A percentile compares a stretch with the other conserved stretches of the same genome.
Evolutionary conservation across 1,139 yeast species (phyloP).

Genomic region (Geotrichum siamense): DNA sequence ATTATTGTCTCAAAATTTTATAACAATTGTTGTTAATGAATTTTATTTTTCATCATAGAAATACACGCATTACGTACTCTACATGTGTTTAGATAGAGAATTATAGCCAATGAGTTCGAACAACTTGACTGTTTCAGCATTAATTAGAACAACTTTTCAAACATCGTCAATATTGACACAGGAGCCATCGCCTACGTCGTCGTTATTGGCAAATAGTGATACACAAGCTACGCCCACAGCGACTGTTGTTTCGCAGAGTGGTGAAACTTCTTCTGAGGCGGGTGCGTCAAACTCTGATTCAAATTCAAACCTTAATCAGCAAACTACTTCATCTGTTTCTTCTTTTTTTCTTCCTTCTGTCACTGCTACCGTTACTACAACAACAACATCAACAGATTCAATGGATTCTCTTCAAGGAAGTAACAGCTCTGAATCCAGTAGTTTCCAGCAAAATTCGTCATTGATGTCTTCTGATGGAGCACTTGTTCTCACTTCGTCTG

Average conservation of each 20-base stretch:
- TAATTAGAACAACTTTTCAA: no score
- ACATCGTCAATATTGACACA: not conserved
- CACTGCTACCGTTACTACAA: not conserved
- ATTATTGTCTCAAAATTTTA: no score
- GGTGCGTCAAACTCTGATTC: not conserved
- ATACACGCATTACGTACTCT: no score
- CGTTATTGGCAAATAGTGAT: not conserved
- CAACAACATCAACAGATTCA: not conserved
- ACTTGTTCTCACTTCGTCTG: no score
- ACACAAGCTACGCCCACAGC: not conserved
- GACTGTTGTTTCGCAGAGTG: not conserved
- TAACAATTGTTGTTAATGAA: no score
- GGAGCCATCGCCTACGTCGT: not conserved
- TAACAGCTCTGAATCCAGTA: not conserved
- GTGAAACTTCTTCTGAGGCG: slow-evolving; percentile 5
- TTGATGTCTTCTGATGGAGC: no score
- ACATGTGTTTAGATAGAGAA: no score
- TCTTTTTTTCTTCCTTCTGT: not conserved
- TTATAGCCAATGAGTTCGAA: no score
- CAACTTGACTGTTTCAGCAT: not conserved
- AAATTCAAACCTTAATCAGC: no score
- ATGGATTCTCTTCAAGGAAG: not conserved
- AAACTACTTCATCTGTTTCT: not conserved
- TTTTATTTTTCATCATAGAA: no score
- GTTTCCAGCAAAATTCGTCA: no score